Evolutionary conservation across 2,329 filamentous ascomycete genomes (phyloP).

Genomic region (Fusarium buharicum): DNA sequence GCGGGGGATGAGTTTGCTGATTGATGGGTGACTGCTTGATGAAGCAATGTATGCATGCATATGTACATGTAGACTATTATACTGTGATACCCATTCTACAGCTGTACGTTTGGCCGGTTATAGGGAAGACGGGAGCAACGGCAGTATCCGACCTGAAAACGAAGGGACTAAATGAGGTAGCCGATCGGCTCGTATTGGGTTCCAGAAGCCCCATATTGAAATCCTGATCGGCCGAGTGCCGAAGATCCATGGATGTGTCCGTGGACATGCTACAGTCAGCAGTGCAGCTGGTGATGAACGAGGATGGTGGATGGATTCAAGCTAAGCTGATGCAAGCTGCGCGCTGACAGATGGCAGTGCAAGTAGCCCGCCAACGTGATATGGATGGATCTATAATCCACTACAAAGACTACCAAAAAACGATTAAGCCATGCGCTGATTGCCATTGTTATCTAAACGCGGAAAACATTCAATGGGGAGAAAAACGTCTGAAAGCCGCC

Average conservation of each 20-base stretch:
- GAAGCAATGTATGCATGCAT: constrained; percentile 2
- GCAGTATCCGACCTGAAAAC: not conserved
- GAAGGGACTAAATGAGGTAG: not conserved
- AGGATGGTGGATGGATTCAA: not conserved
- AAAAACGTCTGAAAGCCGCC: constrained; percentile 11
- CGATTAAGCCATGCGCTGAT: not conserved
- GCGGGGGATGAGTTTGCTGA: constrained; percentile 46
- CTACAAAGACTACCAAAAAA: not conserved
- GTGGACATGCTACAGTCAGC: not conserved
- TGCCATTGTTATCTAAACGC: constrained; percentile 2
- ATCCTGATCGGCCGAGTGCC: constrained; percentile 20
- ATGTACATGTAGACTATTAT: constrained; percentile 7
- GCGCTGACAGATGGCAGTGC: constrained; percentile 33
- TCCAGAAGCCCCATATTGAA: not conserved
- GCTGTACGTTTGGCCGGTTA: not conserved
- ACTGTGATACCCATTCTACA: constrained; percentile 29
- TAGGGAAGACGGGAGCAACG: constrained; percentile 1
- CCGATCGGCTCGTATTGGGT: not conserved
- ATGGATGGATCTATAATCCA: not conserved
- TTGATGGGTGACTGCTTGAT: constrained; percentile 21
- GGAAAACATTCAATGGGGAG: not conserved
- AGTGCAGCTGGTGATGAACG: constrained; percentile 10
- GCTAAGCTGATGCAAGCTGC: constrained; percentile 9
- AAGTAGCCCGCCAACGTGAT: not conserved
- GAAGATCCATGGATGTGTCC: constrained; percentile 4